Evolutionary conservation across 1,284 basidiomycete genomes (phyloP), one percentile per base, ranked within the genome.

Genomic region (Athelia psychrophila): DNA sequence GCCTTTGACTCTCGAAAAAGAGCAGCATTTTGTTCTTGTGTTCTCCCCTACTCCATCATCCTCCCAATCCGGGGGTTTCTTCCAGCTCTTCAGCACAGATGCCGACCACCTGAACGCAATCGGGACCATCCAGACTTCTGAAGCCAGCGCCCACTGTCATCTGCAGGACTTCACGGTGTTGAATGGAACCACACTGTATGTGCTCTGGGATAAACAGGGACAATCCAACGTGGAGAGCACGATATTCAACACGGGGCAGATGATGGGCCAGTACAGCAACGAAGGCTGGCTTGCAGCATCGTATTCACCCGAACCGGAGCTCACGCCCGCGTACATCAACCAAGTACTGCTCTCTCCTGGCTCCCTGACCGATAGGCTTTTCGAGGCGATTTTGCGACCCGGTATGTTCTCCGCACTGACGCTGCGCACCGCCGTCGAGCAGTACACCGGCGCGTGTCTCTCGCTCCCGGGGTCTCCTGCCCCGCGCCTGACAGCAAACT

Each of bases 311-410:
- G 84, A 92, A 66, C 75, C 79, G n/a, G 85, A 87, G 52, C 76
- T 92, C 55, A 92, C 92, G 2, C 88, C 93, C n/a, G 80, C 85
- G 9, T 88, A 90, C 68, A 84, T 96, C 54, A 93, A 95, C 64
- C 88, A 93, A 59, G 76, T 89, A 47, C 78, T 95, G 51, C 73
- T 87, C 52, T 75, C 78, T 36, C 78, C 80, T 45, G 88, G 79
- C n/a, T 89, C 91, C 1, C 71, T 93, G 72, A 72, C 87, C 0
- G 84, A 86, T 53, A 86, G 86, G 53, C 95, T 94, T 68, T 78
- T 94, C 61, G 77, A 84, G 50, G 91, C 88, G 46, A 79, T 96
- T 55, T 84, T 95, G 75, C 79, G 86, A 40, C 94, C 95, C 0
- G 92, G 92, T 19, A 79, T 91, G 49, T 97, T 96, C 70, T 95